phyloP scores from a whole-genome alignment of 208 protist genomes.

The Crithidia sp. region DNA sequence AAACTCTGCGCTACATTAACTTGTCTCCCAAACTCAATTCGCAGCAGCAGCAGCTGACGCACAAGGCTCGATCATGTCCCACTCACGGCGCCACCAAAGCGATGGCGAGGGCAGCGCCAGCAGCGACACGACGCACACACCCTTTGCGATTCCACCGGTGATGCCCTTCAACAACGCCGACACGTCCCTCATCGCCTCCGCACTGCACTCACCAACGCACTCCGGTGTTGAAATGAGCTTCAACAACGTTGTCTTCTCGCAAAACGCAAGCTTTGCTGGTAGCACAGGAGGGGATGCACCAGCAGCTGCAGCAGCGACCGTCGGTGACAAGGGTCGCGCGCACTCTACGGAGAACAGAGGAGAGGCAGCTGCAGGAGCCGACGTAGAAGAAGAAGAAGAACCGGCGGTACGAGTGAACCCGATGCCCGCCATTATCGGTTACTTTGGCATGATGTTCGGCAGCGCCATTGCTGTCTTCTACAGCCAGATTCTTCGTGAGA shows the following conservation, averaged over 20 bases:
- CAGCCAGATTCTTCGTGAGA: constrained; percentile 43
- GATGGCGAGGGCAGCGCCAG: not conserved
- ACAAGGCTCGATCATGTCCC: not conserved
- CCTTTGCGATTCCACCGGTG: constrained; percentile 5
- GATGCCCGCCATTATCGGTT: constrained; percentile 33
- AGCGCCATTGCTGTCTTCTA: constrained; percentile 39
- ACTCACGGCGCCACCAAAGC: not conserved
- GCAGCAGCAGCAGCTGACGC: no score
- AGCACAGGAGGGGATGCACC: not conserved
- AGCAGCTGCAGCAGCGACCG: not conserved
- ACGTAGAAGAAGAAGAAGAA: not conserved
- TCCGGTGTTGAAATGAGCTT: constrained; percentile 8
- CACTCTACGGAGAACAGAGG: not conserved
- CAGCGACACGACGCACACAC: not conserved
- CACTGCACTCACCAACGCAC: constrained; percentile 1
- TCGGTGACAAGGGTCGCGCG: no score
- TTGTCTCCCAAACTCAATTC: no score
- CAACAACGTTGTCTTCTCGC: constrained; percentile 18
- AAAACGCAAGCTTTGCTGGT: constrained; percentile 14
- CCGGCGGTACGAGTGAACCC: constrained; percentile 1
- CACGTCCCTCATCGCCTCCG: constrained; percentile 1
- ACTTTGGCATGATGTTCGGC: constrained; percentile 55
- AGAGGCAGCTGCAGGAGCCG: not conserved
- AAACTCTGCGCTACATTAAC: no score
- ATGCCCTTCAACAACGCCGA: constrained; percentile 17